Percentiles rank a stretch among this genome's conserved stretches.
phyloP scores from a whole-genome alignment of 257 asterid species.

The Nicotiana knightiana region DNA sequence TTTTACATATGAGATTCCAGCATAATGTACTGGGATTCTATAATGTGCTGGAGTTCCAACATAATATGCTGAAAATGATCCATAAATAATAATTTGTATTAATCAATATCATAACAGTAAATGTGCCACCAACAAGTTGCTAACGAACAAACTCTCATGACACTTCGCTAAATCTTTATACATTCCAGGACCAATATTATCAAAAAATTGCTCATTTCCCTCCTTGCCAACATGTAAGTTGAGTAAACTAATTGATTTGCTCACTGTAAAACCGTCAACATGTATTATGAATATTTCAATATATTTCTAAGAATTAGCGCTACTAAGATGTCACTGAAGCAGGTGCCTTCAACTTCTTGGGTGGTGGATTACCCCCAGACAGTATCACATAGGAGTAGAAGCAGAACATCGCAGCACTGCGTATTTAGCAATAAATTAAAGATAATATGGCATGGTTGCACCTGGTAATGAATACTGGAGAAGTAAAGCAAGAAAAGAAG shows the following conservation, averaged over 20 bases:
- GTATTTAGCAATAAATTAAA: neutral
- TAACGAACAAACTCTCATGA: neutral
- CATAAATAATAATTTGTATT: neutral
- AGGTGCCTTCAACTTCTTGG: slow-evolving; percentile 33
- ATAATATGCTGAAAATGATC: neutral
- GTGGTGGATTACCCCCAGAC: slow-evolving; percentile 51
- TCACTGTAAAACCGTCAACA: neutral
- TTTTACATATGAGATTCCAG: too few species aligned
- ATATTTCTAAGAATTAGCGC: neutral
- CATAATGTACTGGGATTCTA: too few species aligned
- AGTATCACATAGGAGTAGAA: slow-evolving; percentile 81
- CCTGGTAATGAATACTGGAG: neutral
- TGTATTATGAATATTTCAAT: neutral
- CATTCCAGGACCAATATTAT: neutral
- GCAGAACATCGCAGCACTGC: slow-evolving; percentile 85
- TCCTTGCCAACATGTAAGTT: neutral
- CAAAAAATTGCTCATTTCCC: neutral
- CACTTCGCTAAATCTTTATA: neutral
- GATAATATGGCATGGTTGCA: neutral
- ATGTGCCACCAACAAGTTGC: neutral
- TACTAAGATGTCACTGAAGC: slow-evolving; percentile 9
- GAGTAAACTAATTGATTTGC: neutral
- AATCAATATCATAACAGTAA: slow-evolving; percentile 3
- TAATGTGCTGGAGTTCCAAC: too few species aligned
- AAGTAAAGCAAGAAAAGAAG: neutral